A percentile compares a stretch with the other conserved stretches of the same genome.
Conservation (phyloP, 2,329 filamentous ascomycete species). For the Xylaria arbuscula region DNA sequence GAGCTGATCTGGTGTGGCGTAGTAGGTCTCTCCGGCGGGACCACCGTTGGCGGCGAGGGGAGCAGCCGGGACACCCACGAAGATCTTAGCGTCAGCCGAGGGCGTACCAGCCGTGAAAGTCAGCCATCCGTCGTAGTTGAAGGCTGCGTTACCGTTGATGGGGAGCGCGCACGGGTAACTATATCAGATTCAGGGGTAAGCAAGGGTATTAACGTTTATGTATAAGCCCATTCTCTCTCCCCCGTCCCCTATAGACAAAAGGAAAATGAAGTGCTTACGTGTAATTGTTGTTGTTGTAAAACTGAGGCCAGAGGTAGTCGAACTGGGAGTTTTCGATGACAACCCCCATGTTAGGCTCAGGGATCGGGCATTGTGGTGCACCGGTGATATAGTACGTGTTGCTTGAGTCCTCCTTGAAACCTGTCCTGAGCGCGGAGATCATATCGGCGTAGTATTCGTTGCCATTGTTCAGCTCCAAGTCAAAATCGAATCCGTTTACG, state of each 20-base stretch:
- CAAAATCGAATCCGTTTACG: constrained; percentile 49
- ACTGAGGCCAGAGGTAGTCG: constrained; percentile 59
- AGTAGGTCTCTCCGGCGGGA: constrained; percentile 50
- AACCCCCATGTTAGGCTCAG: constrained; percentile 56
- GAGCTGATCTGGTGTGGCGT: constrained; percentile 50
- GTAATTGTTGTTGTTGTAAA: constrained; percentile 59
- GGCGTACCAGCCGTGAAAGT: constrained; percentile 48
- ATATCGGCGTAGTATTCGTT: constrained; percentile 52
- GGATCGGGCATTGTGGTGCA: constrained; percentile 59
- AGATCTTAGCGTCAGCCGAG: constrained; percentile 54
- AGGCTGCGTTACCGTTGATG: constrained; percentile 46
- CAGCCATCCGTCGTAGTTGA: constrained; percentile 55
- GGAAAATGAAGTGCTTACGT: constrained; percentile 28
- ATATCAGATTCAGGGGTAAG: constrained; percentile 15
- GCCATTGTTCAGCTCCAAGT: constrained; percentile 53
- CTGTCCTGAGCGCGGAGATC: constrained; percentile 49
- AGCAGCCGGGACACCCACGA: constrained; percentile 54
- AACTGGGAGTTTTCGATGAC: constrained; percentile 54
- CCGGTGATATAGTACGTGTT: constrained; percentile 59
- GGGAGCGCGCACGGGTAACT: constrained; percentile 52
- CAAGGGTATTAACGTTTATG: background rate
- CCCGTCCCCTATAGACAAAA: background rate
- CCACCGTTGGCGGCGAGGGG: constrained; percentile 53
- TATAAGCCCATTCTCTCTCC: no score
- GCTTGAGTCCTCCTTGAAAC: constrained; percentile 50